Percentiles rank a stretch among this genome's conserved stretches.
Conservation (phyloP, 2,329 filamentous ascomycete species). For the Xylaria sp. region DNA sequence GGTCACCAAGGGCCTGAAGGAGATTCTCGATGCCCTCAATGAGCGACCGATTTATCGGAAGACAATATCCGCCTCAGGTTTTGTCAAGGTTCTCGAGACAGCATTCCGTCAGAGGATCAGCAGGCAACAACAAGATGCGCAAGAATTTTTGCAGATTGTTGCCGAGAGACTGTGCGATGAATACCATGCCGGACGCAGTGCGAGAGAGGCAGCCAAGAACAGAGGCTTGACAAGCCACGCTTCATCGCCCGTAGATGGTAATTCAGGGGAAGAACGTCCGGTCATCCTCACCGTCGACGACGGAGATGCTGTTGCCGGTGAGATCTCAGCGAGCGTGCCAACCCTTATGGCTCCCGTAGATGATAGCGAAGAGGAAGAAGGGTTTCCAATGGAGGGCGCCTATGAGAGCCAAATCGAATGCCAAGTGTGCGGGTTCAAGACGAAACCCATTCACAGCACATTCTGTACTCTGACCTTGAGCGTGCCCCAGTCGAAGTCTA, state of each 20-base stretch:
- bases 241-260: slow-evolving; percentile 25
- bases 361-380: slow-evolving; percentile 48
- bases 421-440: slow-evolving; percentile 81
- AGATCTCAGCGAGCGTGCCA: slow-evolving; percentile 4
- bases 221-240: slow-evolving; percentile 23
- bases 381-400: slow-evolving; percentile 87
- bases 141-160: slow-evolving; percentile 93
- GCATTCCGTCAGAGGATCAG: slow-evolving; percentile 90
- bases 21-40: slow-evolving; percentile 86
- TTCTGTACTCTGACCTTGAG: slow-evolving; percentile 92
- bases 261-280: slow-evolving; percentile 31
- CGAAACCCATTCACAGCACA: slow-evolving; percentile 72
- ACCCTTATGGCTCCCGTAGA: slow-evolving; percentile 19
- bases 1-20: slow-evolving; percentile 83
- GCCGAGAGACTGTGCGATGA: slow-evolving; percentile 90
- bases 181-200: slow-evolving; percentile 78
- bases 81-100: slow-evolving; percentile 75
- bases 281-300: slow-evolving; percentile 26
- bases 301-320: slow-evolving; percentile 11
- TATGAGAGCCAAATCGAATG: slow-evolving; percentile 96
- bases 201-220: slow-evolving; percentile 53
- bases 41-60: slow-evolving; percentile 91
- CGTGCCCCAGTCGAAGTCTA: slow-evolving; percentile 77
- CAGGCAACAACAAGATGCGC: slow-evolving; percentile 92
- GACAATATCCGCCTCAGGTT: slow-evolving; percentile 80